These are phyloP conservation scores for Gymnopus androsaceus DNA, from an alignment of 1,284 basidiomycete species.

Conservation along the genomic window DNA sequence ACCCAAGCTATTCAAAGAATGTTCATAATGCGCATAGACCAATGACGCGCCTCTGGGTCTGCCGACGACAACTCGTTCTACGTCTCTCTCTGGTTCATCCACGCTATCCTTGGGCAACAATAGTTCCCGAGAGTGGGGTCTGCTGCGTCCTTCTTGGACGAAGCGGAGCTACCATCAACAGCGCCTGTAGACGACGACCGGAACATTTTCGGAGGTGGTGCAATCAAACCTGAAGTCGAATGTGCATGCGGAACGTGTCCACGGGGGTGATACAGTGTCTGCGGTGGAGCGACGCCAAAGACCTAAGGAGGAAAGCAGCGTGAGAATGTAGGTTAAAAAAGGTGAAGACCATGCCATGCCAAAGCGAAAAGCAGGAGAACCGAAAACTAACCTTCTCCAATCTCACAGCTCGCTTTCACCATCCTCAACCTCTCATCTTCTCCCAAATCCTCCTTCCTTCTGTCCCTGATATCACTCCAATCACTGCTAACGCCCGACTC, in stretches of 20 bases:
- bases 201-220: slow-evolving; percentile 13
- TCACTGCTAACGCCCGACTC: slow-evolving; percentile 40
- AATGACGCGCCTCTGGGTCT: slow-evolving; percentile 36
- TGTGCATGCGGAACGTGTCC: slow-evolving; percentile 32
- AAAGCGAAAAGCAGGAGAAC: background rate
- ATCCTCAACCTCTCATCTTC: slow-evolving; percentile 74
- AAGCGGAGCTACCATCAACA: slow-evolving; percentile 35
- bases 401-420: slow-evolving; percentile 74
- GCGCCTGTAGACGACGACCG: slow-evolving; percentile 5
- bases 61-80: slow-evolving; percentile 3
- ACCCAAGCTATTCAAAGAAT: slow-evolving; percentile 72
- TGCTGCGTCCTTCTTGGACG: slow-evolving; percentile 34
- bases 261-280: slow-evolving; percentile 68
- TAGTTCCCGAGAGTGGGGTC: slow-evolving; percentile 50
- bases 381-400: slow-evolving; percentile 72
- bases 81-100: slow-evolving; percentile 21
- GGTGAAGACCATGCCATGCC: background rate
- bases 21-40: slow-evolving; percentile 74
- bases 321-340: slow-evolving; percentile 3
- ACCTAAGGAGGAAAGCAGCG: slow-evolving; percentile 50
- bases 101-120: slow-evolving; percentile 41
- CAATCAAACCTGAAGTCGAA: slow-evolving; percentile 34
- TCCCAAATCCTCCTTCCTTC: slow-evolving; percentile 66
- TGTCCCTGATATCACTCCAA: slow-evolving; percentile 59
- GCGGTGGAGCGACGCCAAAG: slow-evolving; percentile 77